Conservation (phyloP, 2,329 filamentous ascomycete species). For the Xylariales sp. region DNA sequence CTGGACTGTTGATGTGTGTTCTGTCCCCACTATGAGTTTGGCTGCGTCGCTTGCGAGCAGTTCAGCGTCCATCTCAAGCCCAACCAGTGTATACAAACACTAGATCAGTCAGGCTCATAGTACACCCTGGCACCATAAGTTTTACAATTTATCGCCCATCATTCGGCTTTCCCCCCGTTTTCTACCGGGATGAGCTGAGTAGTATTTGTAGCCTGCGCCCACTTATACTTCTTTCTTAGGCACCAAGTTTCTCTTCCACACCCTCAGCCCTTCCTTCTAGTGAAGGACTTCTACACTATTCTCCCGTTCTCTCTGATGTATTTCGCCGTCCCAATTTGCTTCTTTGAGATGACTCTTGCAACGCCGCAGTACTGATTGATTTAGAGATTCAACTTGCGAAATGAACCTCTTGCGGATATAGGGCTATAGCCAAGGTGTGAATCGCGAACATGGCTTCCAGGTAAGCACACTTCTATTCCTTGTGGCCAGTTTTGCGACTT, state of each 20-base stretch:
- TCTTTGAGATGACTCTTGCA: no score
- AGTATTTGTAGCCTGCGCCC: not conserved
- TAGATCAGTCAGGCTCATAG: constrained; percentile 7
- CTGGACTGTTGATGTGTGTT: no score
- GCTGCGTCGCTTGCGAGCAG: no score
- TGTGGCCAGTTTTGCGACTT: not conserved
- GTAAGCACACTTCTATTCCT: constrained; percentile 24
- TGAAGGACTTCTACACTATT: not conserved
- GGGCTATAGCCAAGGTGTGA: constrained; percentile 9
- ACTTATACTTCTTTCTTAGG: not conserved
- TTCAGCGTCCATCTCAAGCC: constrained; percentile 3
- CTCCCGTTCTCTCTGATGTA: no score
- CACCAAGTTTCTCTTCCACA: not conserved
- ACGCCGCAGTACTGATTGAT: no score
- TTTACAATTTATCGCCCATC: not conserved
- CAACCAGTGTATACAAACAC: constrained; percentile 3
- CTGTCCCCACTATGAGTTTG: no score
- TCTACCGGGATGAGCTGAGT: not conserved
- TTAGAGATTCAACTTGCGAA: constrained; percentile 4
- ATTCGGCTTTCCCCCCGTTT: not conserved
- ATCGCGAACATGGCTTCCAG: constrained; percentile 53
- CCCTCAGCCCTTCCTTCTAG: not conserved
- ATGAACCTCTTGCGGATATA: constrained; percentile 10
- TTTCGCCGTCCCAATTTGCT: no score
- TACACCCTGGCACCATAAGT: constrained; percentile 5